These are phyloP conservation scores for Malus hybrid DNA, from an alignment of 331 rosid species.

Conservation along the genomic window DNA sequence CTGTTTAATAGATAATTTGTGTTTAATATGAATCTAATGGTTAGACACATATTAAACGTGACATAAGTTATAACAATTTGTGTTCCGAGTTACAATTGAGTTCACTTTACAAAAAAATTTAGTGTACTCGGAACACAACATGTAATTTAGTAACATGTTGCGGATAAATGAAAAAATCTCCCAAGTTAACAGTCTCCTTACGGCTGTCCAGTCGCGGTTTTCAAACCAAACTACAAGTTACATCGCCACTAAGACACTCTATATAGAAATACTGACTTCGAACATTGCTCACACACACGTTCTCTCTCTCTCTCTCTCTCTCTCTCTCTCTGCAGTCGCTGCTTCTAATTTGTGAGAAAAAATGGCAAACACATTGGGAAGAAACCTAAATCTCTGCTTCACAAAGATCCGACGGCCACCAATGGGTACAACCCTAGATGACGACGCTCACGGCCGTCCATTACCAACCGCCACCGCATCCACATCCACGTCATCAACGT, in stretches of 20 bases:
- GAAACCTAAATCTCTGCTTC: constrained; percentile 56
- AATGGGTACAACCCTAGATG: constrained; percentile 20
- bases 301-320: constrained; percentile 1
- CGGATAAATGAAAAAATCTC: too few species aligned
- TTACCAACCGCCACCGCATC: constrained; percentile 6
- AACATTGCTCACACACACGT: not conserved
- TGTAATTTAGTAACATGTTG: too few species aligned
- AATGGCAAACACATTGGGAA: constrained; percentile 42
- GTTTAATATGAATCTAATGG: too few species aligned
- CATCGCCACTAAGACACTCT: not conserved
- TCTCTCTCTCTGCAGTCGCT: not conserved
- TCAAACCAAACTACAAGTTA: not conserved
- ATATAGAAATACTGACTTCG: not conserved
- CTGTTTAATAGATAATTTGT: too few species aligned
- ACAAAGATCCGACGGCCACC: constrained; percentile 41
- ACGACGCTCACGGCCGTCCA: constrained; percentile 15
- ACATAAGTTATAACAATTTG: too few species aligned
- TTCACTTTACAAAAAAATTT: too few species aligned
- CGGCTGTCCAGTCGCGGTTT: not conserved
- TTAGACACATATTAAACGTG: too few species aligned
- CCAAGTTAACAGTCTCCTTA: too few species aligned
- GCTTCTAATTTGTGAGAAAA: not conserved
- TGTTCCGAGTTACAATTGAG: too few species aligned
- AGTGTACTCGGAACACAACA: too few species aligned
- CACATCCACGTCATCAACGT: constrained; percentile 11